Conservation (phyloP, 495 filamentous ascomycete species). For the Lasiosphaeriaceae sp. region DNA sequence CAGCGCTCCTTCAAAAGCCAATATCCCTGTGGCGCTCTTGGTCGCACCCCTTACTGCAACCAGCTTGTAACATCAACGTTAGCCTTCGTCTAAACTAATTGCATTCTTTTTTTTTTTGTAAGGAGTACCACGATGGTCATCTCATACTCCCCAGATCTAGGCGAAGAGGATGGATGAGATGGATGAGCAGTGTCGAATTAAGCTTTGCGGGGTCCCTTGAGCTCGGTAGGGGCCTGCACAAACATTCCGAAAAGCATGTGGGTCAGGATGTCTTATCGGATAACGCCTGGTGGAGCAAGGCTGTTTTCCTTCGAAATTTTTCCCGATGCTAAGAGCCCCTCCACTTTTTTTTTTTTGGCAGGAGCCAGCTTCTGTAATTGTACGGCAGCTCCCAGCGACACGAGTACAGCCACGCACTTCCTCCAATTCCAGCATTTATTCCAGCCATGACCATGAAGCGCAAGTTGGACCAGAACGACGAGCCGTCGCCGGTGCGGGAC, state of each 20-base stretch:
- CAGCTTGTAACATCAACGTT: no score
- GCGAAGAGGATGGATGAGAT: no score
- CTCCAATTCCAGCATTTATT: neutral
- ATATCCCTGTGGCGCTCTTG: no score
- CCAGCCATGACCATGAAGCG: conserved; percentile 44
- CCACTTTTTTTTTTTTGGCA: neutral
- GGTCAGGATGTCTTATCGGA: conserved; percentile 8
- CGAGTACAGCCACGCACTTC: neutral
- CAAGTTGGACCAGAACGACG: conserved; percentile 51
- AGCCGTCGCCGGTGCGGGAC: conserved; percentile 29
- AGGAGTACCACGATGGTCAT: no score
- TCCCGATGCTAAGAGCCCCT: neutral
- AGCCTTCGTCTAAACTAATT: no score
- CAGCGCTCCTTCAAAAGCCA: no score
- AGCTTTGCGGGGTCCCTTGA: conserved; percentile 13
- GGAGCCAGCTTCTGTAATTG: neutral
- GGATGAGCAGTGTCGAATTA: conserved; percentile 10
- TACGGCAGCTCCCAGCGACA: neutral
- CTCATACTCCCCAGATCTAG: no score
- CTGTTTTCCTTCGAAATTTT: neutral
- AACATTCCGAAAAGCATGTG: conserved; percentile 1
- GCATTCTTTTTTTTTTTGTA: no score
- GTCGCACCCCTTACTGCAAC: no score
- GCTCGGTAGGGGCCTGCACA: conserved; percentile 6
- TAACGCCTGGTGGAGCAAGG: neutral